Conservation (phyloP, 768 basidiomycete genomes). For the Hygrophoropsis aurantiaca region DNA sequence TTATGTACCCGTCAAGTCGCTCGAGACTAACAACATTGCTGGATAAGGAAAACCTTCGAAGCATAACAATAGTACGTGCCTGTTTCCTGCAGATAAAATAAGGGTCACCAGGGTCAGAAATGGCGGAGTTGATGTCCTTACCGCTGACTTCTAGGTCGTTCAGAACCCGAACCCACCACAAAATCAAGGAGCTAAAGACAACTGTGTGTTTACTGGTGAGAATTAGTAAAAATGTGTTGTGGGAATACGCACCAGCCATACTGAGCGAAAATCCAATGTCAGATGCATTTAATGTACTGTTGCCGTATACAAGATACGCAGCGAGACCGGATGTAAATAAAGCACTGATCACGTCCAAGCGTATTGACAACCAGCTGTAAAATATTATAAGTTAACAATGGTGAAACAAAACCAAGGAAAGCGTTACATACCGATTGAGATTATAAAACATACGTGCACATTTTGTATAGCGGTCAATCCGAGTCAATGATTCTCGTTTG, state of each 20-base stretch:
- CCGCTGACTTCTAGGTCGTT: constrained; percentile 48
- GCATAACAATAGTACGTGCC: neutral
- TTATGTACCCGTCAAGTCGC: constrained; percentile 53
- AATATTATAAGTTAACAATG: neutral
- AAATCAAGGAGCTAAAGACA: constrained; percentile 53
- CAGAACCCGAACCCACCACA: constrained; percentile 46
- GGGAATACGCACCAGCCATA: constrained; percentile 36
- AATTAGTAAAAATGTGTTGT: too few species aligned
- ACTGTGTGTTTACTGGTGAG: constrained; percentile 25
- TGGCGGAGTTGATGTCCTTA: constrained; percentile 9
- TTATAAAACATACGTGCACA: constrained; percentile 45
- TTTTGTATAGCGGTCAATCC: constrained; percentile 48
- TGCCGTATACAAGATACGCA: constrained; percentile 49
- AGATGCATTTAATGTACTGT: constrained; percentile 39
- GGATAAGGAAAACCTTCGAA: too few species aligned
- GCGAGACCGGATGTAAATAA: constrained; percentile 51
- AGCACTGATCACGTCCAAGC: constrained; percentile 56
- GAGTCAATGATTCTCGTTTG: constrained; percentile 39
- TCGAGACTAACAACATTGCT: constrained; percentile 33
- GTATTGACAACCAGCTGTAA: constrained; percentile 45
- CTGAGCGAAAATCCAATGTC: constrained; percentile 39
- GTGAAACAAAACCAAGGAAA: neutral
- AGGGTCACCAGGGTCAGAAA: neutral
- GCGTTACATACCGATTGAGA: constrained; percentile 42
- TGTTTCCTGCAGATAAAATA: constrained; percentile 8